These are phyloP conservation scores for Smithsoniella earleae DNA, from an alignment of 163 green algal species.

Conservation along the genomic window DNA sequence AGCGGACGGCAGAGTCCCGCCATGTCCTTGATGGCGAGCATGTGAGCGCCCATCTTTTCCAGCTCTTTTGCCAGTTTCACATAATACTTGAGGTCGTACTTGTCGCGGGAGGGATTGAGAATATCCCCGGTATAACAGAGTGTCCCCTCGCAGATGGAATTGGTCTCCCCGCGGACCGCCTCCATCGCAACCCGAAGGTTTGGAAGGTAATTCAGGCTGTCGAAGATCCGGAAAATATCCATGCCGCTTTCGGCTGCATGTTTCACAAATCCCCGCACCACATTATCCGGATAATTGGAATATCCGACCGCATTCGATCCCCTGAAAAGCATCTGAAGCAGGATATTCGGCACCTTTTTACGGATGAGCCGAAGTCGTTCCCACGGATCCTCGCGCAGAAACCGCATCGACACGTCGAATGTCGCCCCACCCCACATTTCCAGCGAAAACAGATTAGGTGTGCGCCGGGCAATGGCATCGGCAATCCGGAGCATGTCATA, in stretches of 20 bases:
- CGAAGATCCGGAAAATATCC: conserved; percentile 56
- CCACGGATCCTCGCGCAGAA: conserved; percentile 89
- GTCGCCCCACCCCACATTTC: conserved; percentile 90
- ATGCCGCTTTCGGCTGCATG: no score
- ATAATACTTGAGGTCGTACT: conserved; percentile 91
- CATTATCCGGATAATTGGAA: conserved; percentile 83
- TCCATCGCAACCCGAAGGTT: conserved; percentile 79
- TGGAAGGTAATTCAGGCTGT: conserved; percentile 50
- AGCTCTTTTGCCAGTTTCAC: conserved; percentile 69
- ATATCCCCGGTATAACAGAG: conserved; percentile 89
- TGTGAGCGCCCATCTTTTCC: conserved; percentile 71
- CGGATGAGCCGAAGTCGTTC: conserved; percentile 69
- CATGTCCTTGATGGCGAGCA: conserved; percentile 89
- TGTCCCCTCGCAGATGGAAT: conserved; percentile 69
- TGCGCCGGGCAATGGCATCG: conserved; percentile 48
- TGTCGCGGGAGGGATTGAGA: conserved; percentile 46
- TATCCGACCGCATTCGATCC: conserved; percentile 85
- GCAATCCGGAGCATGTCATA: conserved; percentile 73
- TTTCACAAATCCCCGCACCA: conserved; percentile 57
- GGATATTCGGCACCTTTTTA: conserved; percentile 79
- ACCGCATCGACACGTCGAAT: conserved; percentile 83
- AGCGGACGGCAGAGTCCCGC: conserved; percentile 71
- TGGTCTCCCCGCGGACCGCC: conserved; percentile 48
- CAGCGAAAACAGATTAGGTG: conserved; percentile 57
- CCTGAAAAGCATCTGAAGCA: conserved; percentile 87